phyloP scores from a whole-genome alignment of 208 protist species.

The Crithidia sp. region DNA sequence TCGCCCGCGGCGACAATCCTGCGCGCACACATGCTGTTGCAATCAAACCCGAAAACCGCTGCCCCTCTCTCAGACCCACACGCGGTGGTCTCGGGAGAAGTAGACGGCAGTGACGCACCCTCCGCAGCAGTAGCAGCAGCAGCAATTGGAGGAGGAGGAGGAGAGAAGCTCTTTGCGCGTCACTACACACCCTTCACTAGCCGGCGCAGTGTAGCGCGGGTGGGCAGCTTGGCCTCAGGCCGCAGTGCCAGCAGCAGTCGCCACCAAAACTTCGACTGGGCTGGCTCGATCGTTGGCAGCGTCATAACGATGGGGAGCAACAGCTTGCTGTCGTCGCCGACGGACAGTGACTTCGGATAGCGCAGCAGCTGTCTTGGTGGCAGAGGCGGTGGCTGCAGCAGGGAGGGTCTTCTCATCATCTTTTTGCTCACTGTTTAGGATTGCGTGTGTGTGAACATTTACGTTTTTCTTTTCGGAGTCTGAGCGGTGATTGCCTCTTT shows the following conservation, averaged over 20 bases:
- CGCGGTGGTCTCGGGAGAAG: not conserved
- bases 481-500: not conserved
- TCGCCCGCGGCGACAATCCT: constrained; percentile 4
- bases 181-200: not conserved
- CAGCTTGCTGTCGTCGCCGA: constrained; percentile 19
- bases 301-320: constrained; percentile 16
- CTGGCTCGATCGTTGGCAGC: constrained; percentile 17
- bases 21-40: not conserved
- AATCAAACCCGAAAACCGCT: not conserved
- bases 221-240: not conserved
- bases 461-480: not conserved
- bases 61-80: not conserved
- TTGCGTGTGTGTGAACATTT: constrained; percentile 1
- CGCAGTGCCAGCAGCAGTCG: not conserved
- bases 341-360: constrained; percentile 5
- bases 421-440: constrained; percentile 10
- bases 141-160: not conserved
- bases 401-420: constrained; percentile 6
- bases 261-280: constrained; percentile 12
- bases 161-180: not conserved
- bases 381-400: too few species aligned
- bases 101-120: too few species aligned
- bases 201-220: not conserved
- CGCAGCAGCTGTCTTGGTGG: not conserved
- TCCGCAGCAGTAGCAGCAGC: too few species aligned